A percentile compares a stretch with the other conserved stretches of the same genome.
Evolutionary conservation across 2,329 filamentous ascomycete genomes (phyloP).

Genomic region (Metarhizium guizhouense): DNA sequence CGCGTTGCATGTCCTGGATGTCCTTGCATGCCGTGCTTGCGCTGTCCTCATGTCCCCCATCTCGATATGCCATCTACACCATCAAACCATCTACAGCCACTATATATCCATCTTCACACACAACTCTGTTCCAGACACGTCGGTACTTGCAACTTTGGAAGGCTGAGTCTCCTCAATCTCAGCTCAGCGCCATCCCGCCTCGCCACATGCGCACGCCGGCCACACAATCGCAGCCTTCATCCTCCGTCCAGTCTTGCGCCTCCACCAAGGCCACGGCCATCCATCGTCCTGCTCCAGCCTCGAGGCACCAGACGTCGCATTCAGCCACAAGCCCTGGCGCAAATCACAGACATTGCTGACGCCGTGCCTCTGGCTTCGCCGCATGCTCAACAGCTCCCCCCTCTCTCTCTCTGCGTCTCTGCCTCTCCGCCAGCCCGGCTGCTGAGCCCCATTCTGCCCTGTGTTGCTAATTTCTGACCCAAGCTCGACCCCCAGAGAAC

Average conservation of each 20-base stretch:
- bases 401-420: too few relatives aligned
- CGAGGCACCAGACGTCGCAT: neutral
- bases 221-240: neutral
- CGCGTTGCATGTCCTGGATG: too few relatives aligned
- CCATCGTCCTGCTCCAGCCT: neutral
- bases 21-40: neutral
- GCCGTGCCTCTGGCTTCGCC: neutral
- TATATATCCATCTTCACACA: too few relatives aligned
- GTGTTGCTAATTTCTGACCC: slow-evolving; percentile 5
- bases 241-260: neutral
- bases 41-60: neutral
- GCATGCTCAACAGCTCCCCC: neutral
- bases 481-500: neutral
- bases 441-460: slow-evolving; percentile 2
- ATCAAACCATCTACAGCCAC: too few relatives aligned
- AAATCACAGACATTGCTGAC: neutral
- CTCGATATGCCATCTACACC: too few relatives aligned
- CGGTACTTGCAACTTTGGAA: too few relatives aligned
- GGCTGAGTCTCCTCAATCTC: neutral
- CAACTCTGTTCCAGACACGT: too few relatives aligned
- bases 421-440: slow-evolving; percentile 1
- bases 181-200: neutral
- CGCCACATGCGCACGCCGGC: neutral
- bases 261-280: neutral
- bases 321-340: neutral